A percentile compares a stretch with the other conserved stretches of the same genome.
Evolutionary conservation across 441 rosid species (phyloP).

Genomic region (Bocquillonia castaneifolia): DNA sequence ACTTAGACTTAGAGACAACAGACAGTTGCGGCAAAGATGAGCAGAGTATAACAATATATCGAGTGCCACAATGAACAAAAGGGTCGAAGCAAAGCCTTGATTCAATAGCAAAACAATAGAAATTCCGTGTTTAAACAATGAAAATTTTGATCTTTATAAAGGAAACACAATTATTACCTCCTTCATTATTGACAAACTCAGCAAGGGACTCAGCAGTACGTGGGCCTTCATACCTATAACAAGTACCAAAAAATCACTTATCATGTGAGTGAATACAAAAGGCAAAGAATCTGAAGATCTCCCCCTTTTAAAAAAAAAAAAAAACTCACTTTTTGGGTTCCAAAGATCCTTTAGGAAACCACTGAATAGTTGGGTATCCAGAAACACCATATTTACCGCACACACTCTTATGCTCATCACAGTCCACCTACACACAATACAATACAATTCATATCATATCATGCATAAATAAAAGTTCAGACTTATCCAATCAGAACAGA

Average conservation of each 20-base stretch:
- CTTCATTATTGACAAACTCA: slow-evolving; percentile 85
- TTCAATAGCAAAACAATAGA: too few species aligned
- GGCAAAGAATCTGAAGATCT: too few species aligned
- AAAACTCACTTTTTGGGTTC: slow-evolving; percentile 75
- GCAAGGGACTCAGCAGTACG: slow-evolving; percentile 76
- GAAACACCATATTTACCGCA: slow-evolving; percentile 83
- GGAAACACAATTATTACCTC: slow-evolving; percentile 56
- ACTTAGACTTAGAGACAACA: too few species aligned
- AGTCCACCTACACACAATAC: slow-evolving; percentile 61
- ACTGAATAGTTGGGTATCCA: slow-evolving; percentile 85
- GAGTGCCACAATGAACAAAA: too few species aligned
- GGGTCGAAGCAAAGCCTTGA: too few species aligned
- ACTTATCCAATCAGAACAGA: too few species aligned
- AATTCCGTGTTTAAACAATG: too few species aligned
- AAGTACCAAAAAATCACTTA: slow-evolving; percentile 7
- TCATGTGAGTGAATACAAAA: not conserved
- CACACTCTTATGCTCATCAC: slow-evolving; percentile 78
- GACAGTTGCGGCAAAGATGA: too few species aligned
- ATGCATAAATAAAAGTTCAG: too few species aligned
- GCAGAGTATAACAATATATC: too few species aligned
- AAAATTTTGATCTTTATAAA: too few species aligned
- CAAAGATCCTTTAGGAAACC: slow-evolving; percentile 95
- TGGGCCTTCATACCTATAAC: slow-evolving; percentile 80
- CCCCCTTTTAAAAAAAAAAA: not conserved
- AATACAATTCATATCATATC: not conserved